Evolutionary conservation across 2,329 filamentous ascomycete genomes (phyloP).

Genomic region (Claviceps spartinae): DNA sequence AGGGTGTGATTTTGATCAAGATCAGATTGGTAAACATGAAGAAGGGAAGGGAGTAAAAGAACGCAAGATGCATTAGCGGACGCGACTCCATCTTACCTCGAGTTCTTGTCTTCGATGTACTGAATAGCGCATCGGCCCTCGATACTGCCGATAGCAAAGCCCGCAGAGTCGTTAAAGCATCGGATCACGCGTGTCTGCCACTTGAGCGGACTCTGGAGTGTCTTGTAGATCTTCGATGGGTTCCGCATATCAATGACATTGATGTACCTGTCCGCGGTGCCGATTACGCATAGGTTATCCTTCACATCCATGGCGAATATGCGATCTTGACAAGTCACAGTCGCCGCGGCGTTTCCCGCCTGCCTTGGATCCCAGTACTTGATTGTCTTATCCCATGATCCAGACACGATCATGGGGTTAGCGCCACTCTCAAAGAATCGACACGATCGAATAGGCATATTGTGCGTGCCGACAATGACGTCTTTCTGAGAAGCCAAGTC

Average conservation of each 20-base stretch:
- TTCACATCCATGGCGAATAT: constrained; percentile 88
- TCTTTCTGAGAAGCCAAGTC: constrained; percentile 59
- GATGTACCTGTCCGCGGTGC: constrained; percentile 90
- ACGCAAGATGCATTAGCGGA: no score
- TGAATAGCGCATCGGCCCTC: constrained; percentile 96
- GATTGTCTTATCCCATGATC: constrained; percentile 82
- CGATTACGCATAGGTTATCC: constrained; percentile 78
- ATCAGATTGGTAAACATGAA: no score
- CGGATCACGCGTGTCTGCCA: constrained; percentile 95
- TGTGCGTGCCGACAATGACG: constrained; percentile 69
- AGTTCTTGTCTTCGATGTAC: constrained; percentile 93
- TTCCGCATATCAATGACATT: constrained; percentile 86
- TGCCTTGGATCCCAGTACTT: constrained; percentile 77
- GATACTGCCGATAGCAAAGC: constrained; percentile 91
- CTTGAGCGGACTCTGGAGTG: constrained; percentile 86
- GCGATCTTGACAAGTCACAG: constrained; percentile 57
- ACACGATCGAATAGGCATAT: constrained; percentile 66
- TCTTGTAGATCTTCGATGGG: constrained; percentile 88
- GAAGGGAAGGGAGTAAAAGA: no score
- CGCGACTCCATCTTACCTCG: constrained; percentile 36
- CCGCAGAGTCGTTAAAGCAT: constrained; percentile 83
- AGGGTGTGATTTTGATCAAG: no score
- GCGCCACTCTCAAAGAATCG: constrained; percentile 63
- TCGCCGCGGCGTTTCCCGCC: constrained; percentile 45
- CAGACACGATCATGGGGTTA: constrained; percentile 75